Evolutionary conservation across 495 filamentous ascomycete genomes (phyloP), one percentile per base, ranked within the genome.

Genomic region (Hypoxylon crocopeplum): DNA sequence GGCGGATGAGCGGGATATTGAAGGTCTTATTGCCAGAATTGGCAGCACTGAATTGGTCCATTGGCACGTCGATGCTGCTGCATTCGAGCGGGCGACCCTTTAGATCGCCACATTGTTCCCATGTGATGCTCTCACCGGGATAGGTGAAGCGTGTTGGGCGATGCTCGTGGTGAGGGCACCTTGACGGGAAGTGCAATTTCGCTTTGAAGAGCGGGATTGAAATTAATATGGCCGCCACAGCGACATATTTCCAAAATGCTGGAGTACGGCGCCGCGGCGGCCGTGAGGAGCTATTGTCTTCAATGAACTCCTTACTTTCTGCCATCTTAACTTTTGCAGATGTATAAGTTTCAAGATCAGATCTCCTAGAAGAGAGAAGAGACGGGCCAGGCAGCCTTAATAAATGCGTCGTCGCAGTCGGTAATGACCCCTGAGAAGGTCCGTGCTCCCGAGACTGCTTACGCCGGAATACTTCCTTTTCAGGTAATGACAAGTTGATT

Each of bases 41-140:
- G 37, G 29, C 24, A 1, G 49, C 24, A 52, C 63, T 69, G 68
- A 79, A 79, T 21, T 81, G 76, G 48, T 81, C 74, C 59, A 80
- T 72, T 11, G 76, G 75, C 16, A 79, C 77, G 32, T 74, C 64
- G 16, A 79, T 52, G 49, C 32, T 67, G 56, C 60, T 62, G 57
- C 72, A 74, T 42, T 76, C 74, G 1, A 76, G 59, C 12, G 60
- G 57, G 27, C 46, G 71, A 21, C 63, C 64, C 12, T 56, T 48
- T 5, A 75, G 33, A 25, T 53, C 56, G 15, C 74, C 76, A 54
- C 76, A 79, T n/a, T 61, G 29, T 6, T 62, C 59, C 76, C 75
- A 79, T 10, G 37, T 49, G 24, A 77, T 76, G 22, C 40, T 48
- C 52, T 77, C 75, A 21, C 71, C 73, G 5, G 41, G 47, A 60